Evolutionary conservation across 768 basidiomycete species (phyloP).

Genomic region (Naganishia vaughanmartiniae): DNA sequence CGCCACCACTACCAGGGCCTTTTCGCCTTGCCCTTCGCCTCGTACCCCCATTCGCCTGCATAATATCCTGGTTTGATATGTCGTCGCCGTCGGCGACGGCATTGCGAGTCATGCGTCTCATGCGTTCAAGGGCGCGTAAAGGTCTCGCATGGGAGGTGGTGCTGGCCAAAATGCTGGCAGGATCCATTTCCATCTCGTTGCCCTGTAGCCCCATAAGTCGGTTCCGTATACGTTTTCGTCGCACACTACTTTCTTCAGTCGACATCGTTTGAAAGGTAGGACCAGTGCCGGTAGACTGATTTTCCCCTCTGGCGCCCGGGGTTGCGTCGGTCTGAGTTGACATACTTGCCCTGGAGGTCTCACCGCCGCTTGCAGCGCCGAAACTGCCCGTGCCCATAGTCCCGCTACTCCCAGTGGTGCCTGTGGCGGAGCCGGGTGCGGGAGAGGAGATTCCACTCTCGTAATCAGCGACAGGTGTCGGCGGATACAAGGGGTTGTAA

Average conservation of each 20-base stretch:
- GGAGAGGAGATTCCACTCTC: conserved; percentile 29
- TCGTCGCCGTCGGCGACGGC: conserved; percentile 20
- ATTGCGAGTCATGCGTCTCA: conserved; percentile 58
- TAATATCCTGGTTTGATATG: not conserved
- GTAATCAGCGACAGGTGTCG: conserved; percentile 31
- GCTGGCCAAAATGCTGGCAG: conserved; percentile 66
- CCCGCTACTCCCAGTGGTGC: conserved; percentile 3
- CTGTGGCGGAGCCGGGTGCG: conserved; percentile 35
- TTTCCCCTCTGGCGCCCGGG: conserved; percentile 1
- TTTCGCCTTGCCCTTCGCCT: conserved; percentile 34
- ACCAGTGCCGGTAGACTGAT: not conserved
- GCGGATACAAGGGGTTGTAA: conserved; percentile 69
- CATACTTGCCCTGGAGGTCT: not conserved
- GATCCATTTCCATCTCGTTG: conserved; percentile 53
- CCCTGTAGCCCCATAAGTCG: conserved; percentile 44
- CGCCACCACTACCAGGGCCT: conserved; percentile 34
- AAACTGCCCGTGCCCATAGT: not conserved
- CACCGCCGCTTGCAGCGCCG: not conserved
- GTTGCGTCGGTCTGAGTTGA: conserved; percentile 16
- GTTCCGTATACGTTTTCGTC: not conserved
- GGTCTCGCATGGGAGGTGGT: conserved; percentile 69
- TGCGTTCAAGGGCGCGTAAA: conserved; percentile 66
- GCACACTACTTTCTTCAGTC: not conserved
- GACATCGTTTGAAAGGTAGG: conserved; percentile 12
- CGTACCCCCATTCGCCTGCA: not conserved